Base-by-base conservation (phyloP, 2,329 filamentous ascomycete species). In the Phyllosticta citriasiana region DNA sequence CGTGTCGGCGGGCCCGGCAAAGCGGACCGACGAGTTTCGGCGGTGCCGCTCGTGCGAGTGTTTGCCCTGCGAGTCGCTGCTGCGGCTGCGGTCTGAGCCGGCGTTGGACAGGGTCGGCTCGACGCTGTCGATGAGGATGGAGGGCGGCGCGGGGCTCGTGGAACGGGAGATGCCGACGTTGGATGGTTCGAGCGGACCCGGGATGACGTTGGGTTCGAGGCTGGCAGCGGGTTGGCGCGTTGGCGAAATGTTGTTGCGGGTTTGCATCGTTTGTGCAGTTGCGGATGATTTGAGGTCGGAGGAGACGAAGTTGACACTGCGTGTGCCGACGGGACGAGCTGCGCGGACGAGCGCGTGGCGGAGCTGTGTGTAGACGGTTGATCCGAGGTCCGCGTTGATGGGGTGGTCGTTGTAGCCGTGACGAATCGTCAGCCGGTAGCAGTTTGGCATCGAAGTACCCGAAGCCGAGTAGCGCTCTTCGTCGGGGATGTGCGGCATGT, bases 341-440 rank as follows among this genome's bases (percentile, higher is more conserved):
- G 54, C 59, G 30, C 60, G 60, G 10, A 72, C 67, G 50, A 73
- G 70, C 33, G 70, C 69, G 7, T 75, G 69, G 33, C 79, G 77
- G 24, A 88, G 75, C 62, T 88, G 80, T 60, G 86, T 79, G 58
- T 81, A 81, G 30, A 89, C 79, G 1, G 87, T 69, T 1, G 77
- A 74, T 0, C 79, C 85, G 6, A 91, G 77, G 62, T 88, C 82
- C 0, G 82, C 82, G 0, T 82, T 86, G 54, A 91, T 79, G 27
- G 89, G 81, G 64, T 87, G 82, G 66, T 91, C 88, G 72, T 83
- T 87, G 71, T 88, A 91, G 1, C 88, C 88, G 67, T 90, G 85
- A 12, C 87, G 82, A 2, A 89, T 78, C 2, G 87, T 83, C 8
- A 91, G 77, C 3, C 86, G 82, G 69, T 89, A 91, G 66, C 84